These are phyloP conservation scores for Nakazawaea siamensis DNA, from an alignment of 805 yeast species.

Conservation along the genomic window DNA sequence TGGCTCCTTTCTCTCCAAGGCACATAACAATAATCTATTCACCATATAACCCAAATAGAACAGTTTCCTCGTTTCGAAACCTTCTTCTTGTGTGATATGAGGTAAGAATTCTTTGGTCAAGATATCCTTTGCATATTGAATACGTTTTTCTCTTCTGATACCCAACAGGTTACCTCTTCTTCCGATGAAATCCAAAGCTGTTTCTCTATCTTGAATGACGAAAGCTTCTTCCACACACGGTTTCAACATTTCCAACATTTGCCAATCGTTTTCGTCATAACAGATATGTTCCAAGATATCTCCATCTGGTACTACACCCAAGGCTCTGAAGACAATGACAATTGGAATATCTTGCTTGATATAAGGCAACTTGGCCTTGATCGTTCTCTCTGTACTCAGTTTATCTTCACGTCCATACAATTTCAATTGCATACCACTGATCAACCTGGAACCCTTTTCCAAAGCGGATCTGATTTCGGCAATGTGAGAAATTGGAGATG, in stretches of 20 bases:
- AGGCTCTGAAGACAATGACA: slow-evolving; percentile 93
- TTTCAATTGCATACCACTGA: slow-evolving; percentile 90
- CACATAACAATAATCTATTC: slow-evolving; percentile 88
- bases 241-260: slow-evolving; percentile 97
- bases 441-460: slow-evolving; percentile 94
- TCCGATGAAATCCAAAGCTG: slow-evolving; percentile 95
- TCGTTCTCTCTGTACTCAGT: slow-evolving; percentile 62
- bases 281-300: slow-evolving; percentile 97
- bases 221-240: slow-evolving; percentile 99
- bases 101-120: slow-evolving; percentile 94
- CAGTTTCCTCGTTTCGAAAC: slow-evolving; percentile 94
- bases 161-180: slow-evolving; percentile 97
- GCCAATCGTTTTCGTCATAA: slow-evolving; percentile 98
- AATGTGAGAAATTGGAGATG: slow-evolving; percentile 90
- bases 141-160: slow-evolving; percentile 95
- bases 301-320: slow-evolving; percentile 98
- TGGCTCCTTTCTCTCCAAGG: slow-evolving; percentile 93
- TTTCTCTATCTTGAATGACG: slow-evolving; percentile 95
- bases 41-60: slow-evolving; percentile 97
- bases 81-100: slow-evolving; percentile 95
- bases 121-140: slow-evolving; percentile 95
- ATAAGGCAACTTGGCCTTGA: slow-evolving; percentile 93
- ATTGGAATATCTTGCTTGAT: slow-evolving; percentile 96
- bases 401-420: slow-evolving; percentile 76
- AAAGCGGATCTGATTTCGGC: slow-evolving; percentile 96